A percentile compares a stretch with the other conserved stretches of the same genome.
These are phyloP conservation scores for Erodium texanum DNA, from an alignment of 441 rosid species.

Conservation along the genomic window DNA sequence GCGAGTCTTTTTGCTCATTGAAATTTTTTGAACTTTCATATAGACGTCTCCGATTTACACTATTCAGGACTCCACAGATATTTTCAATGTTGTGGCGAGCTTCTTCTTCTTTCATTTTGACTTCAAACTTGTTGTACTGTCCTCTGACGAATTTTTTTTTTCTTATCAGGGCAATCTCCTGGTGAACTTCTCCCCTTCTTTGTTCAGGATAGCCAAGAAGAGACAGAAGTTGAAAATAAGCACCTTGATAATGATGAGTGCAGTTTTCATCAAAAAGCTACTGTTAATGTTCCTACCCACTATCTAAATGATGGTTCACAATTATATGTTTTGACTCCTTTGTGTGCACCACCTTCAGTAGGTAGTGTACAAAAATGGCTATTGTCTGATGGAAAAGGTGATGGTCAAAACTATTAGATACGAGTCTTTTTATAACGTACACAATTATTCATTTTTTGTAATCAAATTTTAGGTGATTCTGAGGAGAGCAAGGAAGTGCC, in stretches of 20 bases:
- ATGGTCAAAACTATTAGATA: slow-evolving; percentile 15
- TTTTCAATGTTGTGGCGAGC: neutral
- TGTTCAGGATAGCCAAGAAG: slow-evolving; percentile 24
- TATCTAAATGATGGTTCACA: slow-evolving; percentile 68
- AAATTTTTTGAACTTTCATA: neutral
- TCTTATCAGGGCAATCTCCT: slow-evolving; percentile 26
- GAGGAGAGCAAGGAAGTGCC: slow-evolving; percentile 20
- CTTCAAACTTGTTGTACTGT: neutral
- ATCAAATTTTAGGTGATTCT: slow-evolving; percentile 29
- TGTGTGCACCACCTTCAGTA: slow-evolving; percentile 59
- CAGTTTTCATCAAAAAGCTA: slow-evolving; percentile 31
- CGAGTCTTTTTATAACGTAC: neutral
- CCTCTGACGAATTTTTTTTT: slow-evolving; percentile 25
- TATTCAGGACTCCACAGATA: neutral
- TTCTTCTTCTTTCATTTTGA: neutral
- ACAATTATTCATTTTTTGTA: slow-evolving; percentile 14
- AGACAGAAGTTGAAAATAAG: slow-evolving; percentile 23
- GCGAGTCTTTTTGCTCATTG: neutral
- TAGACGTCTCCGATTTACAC: neutral
- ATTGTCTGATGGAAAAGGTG: slow-evolving; percentile 40
- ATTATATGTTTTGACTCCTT: slow-evolving; percentile 62
- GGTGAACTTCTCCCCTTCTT: slow-evolving; percentile 43
- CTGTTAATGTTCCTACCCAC: slow-evolving; percentile 53
- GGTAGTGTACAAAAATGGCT: slow-evolving; percentile 60
- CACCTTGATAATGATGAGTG: slow-evolving; percentile 14